A percentile compares a stretch with the other conserved stretches of the same genome.
Conservation (phyloP, 2,329 filamentous ascomycete genomes). For the Fusarium odoratissimum region DNA sequence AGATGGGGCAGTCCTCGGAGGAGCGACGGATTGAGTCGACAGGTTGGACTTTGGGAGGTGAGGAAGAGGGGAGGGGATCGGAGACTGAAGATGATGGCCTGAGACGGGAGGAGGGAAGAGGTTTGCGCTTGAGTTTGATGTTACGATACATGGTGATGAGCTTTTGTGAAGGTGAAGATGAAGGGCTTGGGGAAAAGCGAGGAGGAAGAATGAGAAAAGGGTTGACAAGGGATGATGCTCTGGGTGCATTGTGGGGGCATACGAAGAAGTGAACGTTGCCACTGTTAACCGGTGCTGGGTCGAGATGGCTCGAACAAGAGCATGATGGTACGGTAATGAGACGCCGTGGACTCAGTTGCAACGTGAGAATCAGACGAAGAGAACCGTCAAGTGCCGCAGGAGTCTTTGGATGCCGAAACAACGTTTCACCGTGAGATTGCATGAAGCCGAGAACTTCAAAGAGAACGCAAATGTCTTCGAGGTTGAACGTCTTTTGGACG, state of each 20-base stretch:
- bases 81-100: accelerated
- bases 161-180: too few relatives aligned
- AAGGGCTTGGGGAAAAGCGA: accelerated
- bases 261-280: neutral
- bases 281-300: neutral
- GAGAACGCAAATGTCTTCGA: accelerated
- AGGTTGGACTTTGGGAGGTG: neutral
- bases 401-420: accelerated
- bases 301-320: too few relatives aligned
- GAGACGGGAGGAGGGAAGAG: neutral
- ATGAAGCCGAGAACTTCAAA: accelerated
- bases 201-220: accelerated
- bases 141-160: neutral
- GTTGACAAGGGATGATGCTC: accelerated
- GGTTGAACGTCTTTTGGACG: neutral
- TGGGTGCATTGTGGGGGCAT: too few relatives aligned
- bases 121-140: neutral
- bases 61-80: accelerated
- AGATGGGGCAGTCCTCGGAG: conserved; percentile 5
- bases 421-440: accelerated
- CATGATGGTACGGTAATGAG: neutral
- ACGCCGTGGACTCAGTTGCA: accelerated
- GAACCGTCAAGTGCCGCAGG: accelerated
- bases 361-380: accelerated
- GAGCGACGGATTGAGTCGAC: accelerated